Evolutionary conservation across 2,329 filamentous ascomycete genomes (phyloP).

Genomic region (Lachnellula subtilissima): DNA sequence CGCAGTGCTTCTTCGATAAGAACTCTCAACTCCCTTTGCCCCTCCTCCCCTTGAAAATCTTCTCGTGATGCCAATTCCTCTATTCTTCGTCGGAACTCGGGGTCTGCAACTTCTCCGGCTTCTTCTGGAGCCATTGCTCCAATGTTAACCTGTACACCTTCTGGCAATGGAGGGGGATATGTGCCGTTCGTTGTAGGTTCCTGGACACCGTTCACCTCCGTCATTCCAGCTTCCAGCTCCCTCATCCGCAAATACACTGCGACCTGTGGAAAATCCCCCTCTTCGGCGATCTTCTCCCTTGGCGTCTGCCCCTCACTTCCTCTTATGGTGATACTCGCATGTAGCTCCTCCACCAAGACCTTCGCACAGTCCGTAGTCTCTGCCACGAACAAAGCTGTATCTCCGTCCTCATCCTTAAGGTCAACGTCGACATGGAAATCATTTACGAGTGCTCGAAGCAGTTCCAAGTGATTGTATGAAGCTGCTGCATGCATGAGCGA

Average conservation of each 20-base stretch:
- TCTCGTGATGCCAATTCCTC: conserved; percentile 80
- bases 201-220: conserved; percentile 26
- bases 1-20: conserved; percentile 76
- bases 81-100: conserved; percentile 79
- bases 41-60: conserved; percentile 77
- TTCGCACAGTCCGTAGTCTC: conserved; percentile 76
- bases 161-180: conserved; percentile 59
- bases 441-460: conserved; percentile 69
- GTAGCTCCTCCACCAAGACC: conserved; percentile 76
- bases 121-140: conserved; percentile 66
- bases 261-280: conserved; percentile 73
- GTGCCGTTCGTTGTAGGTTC: conserved; percentile 18
- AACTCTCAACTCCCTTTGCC: conserved; percentile 71
- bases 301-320: conserved; percentile 78
- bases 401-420: conserved; percentile 81
- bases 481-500: conserved; percentile 88
- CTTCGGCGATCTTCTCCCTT: conserved; percentile 70
- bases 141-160: conserved; percentile 72
- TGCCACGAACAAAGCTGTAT: conserved; percentile 91
- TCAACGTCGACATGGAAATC: conserved; percentile 77
- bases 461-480: conserved; percentile 81
- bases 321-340: conserved; percentile 58
- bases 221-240: conserved; percentile 31
- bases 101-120: conserved; percentile 63
- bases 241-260: conserved; percentile 59